Conservation (phyloP, 208 protist genomes). For the Naegleria gruberi region DNA sequence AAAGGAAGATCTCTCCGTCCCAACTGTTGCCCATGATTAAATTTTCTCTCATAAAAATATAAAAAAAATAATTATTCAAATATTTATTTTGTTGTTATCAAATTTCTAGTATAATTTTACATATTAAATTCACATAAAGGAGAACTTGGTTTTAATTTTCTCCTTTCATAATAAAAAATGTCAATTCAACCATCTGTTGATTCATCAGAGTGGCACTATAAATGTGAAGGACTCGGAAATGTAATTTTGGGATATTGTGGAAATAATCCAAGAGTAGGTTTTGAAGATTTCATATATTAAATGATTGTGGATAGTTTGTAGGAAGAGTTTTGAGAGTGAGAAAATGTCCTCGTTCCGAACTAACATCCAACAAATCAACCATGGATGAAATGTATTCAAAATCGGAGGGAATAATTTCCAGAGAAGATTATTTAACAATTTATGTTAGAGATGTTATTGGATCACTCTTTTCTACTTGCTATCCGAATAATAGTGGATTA, state of each 20-base stretch:
- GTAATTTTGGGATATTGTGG: not conserved
- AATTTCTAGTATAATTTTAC: no score
- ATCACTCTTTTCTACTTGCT: not conserved
- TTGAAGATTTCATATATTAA: not conserved
- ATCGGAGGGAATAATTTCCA: not conserved
- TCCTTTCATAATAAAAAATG: not conserved
- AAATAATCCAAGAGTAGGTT: not conserved
- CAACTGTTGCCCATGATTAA: not conserved
- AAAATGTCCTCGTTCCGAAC: not conserved
- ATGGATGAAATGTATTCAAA: not conserved
- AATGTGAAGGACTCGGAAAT: not conserved
- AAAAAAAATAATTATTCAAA: not conserved
- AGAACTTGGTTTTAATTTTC: no score
- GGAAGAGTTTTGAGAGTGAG: not conserved
- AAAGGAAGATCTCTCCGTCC: slow-evolving; percentile 44
- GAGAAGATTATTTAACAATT: not conserved
- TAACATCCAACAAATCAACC: not conserved
- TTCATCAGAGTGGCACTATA: not conserved
- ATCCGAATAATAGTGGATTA: not conserved
- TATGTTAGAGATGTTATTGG: not conserved
- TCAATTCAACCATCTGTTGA: not conserved
- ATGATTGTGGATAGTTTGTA: not conserved
- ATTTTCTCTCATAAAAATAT: not conserved
- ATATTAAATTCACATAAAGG: no score
- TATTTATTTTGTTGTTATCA: not conserved